These are phyloP conservation scores for Sporisorium scitamineum DNA, from an alignment of 1,284 basidiomycete genomes.

Conservation along the genomic window DNA sequence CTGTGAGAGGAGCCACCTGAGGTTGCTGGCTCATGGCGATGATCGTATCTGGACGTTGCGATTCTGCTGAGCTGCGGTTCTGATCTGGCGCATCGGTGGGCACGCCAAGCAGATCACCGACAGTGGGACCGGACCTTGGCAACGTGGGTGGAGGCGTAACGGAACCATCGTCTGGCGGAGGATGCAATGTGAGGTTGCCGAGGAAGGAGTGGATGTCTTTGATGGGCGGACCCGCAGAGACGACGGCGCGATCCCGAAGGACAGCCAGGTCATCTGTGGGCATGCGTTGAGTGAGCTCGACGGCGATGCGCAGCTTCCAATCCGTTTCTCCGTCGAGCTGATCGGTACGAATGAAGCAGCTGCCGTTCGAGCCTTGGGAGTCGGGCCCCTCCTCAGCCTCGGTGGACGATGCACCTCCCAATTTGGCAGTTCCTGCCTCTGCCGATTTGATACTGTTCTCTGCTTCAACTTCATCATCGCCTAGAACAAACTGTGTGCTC, in stretches of 20 bases:
- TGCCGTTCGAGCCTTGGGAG: conserved; percentile 79
- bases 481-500: conserved; percentile 46
- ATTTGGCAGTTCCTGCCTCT: conserved; percentile 2
- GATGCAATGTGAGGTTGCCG: conserved; percentile 86
- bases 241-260: conserved; percentile 69
- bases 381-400: conserved; percentile 2
- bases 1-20: conserved; percentile 72
- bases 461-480: conserved; percentile 50
- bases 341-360: conserved; percentile 97
- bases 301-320: conserved; percentile 95
- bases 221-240: conserved; percentile 86
- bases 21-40: conserved; percentile 70
- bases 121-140: conserved; percentile 70
- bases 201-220: conserved; percentile 98
- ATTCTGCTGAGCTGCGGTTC: conserved; percentile 28
- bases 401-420: background rate
- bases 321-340: conserved; percentile 99
- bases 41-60: conserved; percentile 31
- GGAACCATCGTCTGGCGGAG: conserved; percentile 36
- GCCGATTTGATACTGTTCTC: conserved; percentile 7
- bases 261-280: conserved; percentile 76
- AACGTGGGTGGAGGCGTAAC: conserved; percentile 20
- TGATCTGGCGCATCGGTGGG: conserved; percentile 25
- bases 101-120: conserved; percentile 53
- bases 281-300: conserved; percentile 84